Conservation (phyloP, 2,329 filamentous ascomycete genomes). For the Colletotrichum spaethianum region DNA sequence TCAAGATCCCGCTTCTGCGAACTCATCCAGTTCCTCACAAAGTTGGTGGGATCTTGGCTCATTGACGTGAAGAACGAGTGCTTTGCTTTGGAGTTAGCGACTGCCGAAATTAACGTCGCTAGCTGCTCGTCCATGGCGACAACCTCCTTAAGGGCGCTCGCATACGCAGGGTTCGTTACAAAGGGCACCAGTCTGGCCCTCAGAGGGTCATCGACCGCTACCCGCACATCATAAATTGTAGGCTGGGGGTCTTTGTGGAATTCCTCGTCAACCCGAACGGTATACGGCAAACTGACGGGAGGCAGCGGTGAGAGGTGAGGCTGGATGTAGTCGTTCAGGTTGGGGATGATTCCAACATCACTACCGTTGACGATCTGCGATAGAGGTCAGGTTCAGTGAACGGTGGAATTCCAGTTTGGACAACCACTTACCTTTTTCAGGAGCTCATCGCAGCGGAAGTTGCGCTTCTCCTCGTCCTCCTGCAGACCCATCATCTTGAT, state of each 20-base stretch:
- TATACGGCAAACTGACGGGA: constrained; percentile 89
- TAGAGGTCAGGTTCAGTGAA: neutral
- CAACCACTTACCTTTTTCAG: constrained; percentile 77
- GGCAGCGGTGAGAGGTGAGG: constrained; percentile 84
- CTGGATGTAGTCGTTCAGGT: constrained; percentile 84
- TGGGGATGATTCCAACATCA: constrained; percentile 87
- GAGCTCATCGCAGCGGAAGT: constrained; percentile 90
- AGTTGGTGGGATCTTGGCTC: constrained; percentile 84
- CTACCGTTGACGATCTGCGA: constrained; percentile 78
- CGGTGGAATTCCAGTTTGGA: neutral
- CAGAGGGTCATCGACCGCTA: constrained; percentile 87
- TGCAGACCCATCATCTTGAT: constrained; percentile 87
- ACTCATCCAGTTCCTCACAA: constrained; percentile 89
- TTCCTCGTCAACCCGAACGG: constrained; percentile 90
- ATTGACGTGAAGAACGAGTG: constrained; percentile 88
- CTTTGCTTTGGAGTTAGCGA: constrained; percentile 89
- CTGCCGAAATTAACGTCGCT: constrained; percentile 84
- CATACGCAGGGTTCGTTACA: constrained; percentile 78
- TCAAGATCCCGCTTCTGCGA: constrained; percentile 93
- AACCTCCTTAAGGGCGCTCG: constrained; percentile 82
- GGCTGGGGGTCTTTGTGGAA: constrained; percentile 82
- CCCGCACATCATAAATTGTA: constrained; percentile 91
- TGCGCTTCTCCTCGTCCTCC: constrained; percentile 94
- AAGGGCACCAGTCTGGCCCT: constrained; percentile 76
- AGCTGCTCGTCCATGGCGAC: constrained; percentile 86